A percentile compares a stretch with the other conserved stretches of the same genome.
Conservation (phyloP, 2,329 filamentous ascomycete species). For the Exophiala spinifera region DNA sequence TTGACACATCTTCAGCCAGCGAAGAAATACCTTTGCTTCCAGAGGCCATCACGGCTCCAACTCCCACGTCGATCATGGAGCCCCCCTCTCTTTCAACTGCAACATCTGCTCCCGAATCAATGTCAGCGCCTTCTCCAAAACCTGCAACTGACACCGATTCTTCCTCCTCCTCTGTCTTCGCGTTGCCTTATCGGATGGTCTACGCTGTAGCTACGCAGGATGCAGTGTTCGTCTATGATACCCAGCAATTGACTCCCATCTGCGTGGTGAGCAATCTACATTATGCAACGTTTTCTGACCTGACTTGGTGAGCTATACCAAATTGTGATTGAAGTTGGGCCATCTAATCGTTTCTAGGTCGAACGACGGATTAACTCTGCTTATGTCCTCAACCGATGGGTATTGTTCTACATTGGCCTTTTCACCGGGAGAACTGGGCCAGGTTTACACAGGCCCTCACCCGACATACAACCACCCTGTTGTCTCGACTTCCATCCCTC, state of each 20-base stretch:
- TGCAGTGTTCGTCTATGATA: conserved; percentile 91
- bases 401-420: conserved; percentile 95
- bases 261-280: conserved; percentile 96
- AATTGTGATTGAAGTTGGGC: not conserved
- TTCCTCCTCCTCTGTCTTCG: conserved; percentile 66
- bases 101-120: conserved; percentile 50
- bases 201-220: conserved; percentile 98
- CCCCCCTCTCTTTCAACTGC: conserved; percentile 63
- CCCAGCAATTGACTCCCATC: conserved; percentile 89
- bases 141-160: conserved; percentile 47
- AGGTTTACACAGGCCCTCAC: conserved; percentile 69
- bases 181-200: conserved; percentile 85
- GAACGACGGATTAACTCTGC: conserved; percentile 69
- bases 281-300: conserved; percentile 93
- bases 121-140: conserved; percentile 43
- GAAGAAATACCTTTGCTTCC: conserved; percentile 85
- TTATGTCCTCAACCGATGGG: conserved; percentile 97
- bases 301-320: conserved; percentile 70
- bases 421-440: conserved; percentile 75
- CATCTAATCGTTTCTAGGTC: conserved; percentile 55
- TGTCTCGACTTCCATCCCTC: conserved; percentile 36
- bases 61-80: conserved; percentile 72
- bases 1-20: conserved; percentile 79
- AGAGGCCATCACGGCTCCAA: conserved; percentile 64
- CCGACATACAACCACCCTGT: conserved; percentile 34